phyloP scores from a whole-genome alignment of 78 protist species.

The Pelomyxa schiedti region DNA sequence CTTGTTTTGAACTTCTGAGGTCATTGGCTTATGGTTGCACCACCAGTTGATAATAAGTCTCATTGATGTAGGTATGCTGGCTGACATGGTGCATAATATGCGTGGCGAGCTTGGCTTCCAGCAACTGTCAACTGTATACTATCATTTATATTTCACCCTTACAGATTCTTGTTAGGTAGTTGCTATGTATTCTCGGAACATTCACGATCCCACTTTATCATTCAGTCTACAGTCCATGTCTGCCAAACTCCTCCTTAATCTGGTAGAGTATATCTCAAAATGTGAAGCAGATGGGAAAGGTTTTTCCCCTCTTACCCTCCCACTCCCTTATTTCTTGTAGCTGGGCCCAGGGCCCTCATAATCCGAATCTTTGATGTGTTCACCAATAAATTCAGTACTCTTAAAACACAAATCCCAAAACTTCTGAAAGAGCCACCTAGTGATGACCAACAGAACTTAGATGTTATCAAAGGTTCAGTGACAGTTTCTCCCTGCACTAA shows the following conservation, averaged over 20 bases:
- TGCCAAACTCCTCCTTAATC: constrained; percentile 63
- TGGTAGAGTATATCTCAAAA: constrained; percentile 54
- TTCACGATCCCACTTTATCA: constrained; percentile 59
- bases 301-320: neutral
- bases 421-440: neutral
- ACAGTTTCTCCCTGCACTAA: neutral
- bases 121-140: constrained; percentile 50
- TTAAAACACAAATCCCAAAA: constrained; percentile 12
- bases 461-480: neutral
- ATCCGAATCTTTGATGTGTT: constrained; percentile 37
- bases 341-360: constrained; percentile 26
- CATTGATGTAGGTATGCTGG: neutral
- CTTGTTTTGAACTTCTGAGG: constrained; percentile 20
- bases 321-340: neutral
- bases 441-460: neutral
- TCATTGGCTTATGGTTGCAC: constrained; percentile 64
- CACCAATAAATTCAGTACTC: constrained; percentile 38
- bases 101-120: constrained; percentile 26
- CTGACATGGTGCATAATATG: constrained; percentile 48
- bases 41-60: constrained; percentile 51
- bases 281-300: neutral
- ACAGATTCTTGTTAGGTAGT: no score
- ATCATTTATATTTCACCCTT: no score
- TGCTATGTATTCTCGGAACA: constrained; percentile 34
- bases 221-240: constrained; percentile 50